A percentile compares a stretch with the other conserved stretches of the same genome.
These are phyloP conservation scores for Castanospermum australe DNA, from an alignment of 306 rosid genomes.

Conservation along the genomic window DNA sequence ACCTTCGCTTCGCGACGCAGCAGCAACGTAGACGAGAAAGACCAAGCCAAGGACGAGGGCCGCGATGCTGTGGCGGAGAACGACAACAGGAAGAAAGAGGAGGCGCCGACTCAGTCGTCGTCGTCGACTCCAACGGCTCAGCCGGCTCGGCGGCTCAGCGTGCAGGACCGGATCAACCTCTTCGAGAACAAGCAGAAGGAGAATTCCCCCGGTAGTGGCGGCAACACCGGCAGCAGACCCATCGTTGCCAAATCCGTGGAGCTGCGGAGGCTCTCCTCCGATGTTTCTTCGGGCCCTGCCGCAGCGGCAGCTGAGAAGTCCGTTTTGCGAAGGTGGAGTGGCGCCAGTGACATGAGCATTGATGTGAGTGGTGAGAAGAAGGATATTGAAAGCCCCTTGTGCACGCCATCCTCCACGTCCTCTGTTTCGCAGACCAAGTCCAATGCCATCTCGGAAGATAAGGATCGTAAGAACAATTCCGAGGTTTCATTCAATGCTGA, in stretches of 20 bases:
- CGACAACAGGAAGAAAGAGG: slow-evolving; percentile 36
- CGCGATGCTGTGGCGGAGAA: slow-evolving; percentile 28
- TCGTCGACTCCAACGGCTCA: slow-evolving; percentile 40
- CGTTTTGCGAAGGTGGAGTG: slow-evolving; percentile 89
- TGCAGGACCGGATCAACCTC: slow-evolving; percentile 93
- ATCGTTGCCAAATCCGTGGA: slow-evolving; percentile 63
- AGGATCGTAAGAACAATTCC: slow-evolving; percentile 35
- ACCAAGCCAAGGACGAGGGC: slow-evolving; percentile 30
- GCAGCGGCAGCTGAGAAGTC: slow-evolving; percentile 42
- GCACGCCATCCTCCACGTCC: slow-evolving; percentile 59
- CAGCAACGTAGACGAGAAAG: slow-evolving; percentile 38
- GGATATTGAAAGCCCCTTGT: slow-evolving; percentile 59
- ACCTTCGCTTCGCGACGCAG: slow-evolving; percentile 33
- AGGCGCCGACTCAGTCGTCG: not conserved
- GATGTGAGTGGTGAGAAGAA: slow-evolving; percentile 81
- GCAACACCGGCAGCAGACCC: slow-evolving; percentile 55
- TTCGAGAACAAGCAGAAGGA: slow-evolving; percentile 97
- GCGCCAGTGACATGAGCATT: slow-evolving; percentile 92
- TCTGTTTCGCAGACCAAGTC: slow-evolving; percentile 37
- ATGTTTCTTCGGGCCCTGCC: slow-evolving; percentile 43
- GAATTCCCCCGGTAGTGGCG: slow-evolving; percentile 38
- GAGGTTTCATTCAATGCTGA: slow-evolving; percentile 22
- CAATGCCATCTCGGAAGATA: slow-evolving; percentile 29
- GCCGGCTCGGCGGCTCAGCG: slow-evolving; percentile 76
- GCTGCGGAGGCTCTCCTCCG: slow-evolving; percentile 80